A percentile compares a stretch with the other conserved stretches of the same genome.
These are phyloP conservation scores for Nicotiana rustica DNA, from an alignment of 305 asterid species.

Conservation along the genomic window DNA sequence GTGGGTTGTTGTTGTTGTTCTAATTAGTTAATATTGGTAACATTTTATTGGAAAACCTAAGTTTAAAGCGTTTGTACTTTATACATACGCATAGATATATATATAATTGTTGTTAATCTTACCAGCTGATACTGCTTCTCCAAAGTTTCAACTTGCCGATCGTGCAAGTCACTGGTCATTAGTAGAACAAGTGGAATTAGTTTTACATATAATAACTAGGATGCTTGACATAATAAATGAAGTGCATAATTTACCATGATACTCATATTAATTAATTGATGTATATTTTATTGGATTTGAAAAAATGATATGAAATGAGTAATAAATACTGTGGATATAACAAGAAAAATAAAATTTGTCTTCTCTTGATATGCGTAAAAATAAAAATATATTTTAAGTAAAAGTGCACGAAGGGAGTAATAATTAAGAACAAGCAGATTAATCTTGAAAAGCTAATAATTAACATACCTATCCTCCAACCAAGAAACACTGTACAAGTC, in stretches of 20 bases:
- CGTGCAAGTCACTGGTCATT: constrained; percentile 9
- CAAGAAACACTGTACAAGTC: constrained; percentile 52
- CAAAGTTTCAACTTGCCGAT: not conserved
- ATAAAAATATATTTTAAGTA: not conserved
- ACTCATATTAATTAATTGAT: too few species aligned
- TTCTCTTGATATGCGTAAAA: too few species aligned
- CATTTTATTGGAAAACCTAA: not conserved
- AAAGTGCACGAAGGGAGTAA: not conserved
- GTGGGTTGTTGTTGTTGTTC: too few species aligned
- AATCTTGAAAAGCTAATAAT: too few species aligned
- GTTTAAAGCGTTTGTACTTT: not conserved
- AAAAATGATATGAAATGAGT: too few species aligned
- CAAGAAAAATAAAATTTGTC: too few species aligned
- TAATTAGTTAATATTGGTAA: not conserved
- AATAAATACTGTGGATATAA: too few species aligned
- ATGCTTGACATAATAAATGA: not conserved
- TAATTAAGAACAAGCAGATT: not conserved
- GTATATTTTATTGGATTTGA: too few species aligned
- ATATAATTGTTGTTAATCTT: not conserved
- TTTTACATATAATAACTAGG: too few species aligned
- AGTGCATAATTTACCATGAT: not conserved
- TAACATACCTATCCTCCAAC: constrained; percentile 51
- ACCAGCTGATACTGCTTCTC: not conserved
- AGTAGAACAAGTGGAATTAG: not conserved
- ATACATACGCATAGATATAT: not conserved